Conservation (phyloP, 805 yeast species). For the Saccharomycodes ludwigii region DNA sequence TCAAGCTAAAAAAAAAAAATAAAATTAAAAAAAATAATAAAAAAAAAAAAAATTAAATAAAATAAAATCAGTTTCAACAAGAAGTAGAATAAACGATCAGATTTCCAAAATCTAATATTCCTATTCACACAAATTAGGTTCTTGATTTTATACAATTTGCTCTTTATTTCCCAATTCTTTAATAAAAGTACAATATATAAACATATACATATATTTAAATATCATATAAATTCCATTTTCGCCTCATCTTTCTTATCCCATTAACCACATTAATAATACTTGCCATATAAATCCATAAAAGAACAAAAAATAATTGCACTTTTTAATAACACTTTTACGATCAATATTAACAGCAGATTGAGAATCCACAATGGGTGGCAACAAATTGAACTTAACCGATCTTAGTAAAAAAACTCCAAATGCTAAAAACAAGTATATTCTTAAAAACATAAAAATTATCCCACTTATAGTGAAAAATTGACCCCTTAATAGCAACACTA, state of each 20-base stretch:
- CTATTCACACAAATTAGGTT: too few relatives aligned
- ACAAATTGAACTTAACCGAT: conserved; percentile 30
- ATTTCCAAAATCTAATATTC: neutral
- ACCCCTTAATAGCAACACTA: conserved; percentile 26
- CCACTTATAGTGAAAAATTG: conserved; percentile 33
- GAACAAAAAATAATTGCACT: conserved; percentile 78
- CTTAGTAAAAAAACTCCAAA: conserved; percentile 58
- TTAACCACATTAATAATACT: conserved; percentile 59
- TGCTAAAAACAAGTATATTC: conserved; percentile 38
- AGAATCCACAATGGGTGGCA: conserved; percentile 22
- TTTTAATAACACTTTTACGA: conserved; percentile 56
- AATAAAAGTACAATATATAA: neutral
- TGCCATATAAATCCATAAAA: conserved; percentile 77
- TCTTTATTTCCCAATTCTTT: too few relatives aligned
- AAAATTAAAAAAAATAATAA: too few relatives aligned
- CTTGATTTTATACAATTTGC: too few relatives aligned
- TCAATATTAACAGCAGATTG: conserved; percentile 44
- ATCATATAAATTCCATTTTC: neutral
- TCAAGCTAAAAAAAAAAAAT: too few relatives aligned
- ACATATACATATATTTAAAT: neutral
- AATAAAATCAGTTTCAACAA: neutral
- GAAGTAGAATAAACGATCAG: neutral
- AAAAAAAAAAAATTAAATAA: neutral
- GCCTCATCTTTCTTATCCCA: conserved; percentile 24
- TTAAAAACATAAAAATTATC: conserved; percentile 30